phyloP scores from a whole-genome alignment of 2,329 filamentous ascomycete genomes.

The Tolypocladium amazonense region DNA sequence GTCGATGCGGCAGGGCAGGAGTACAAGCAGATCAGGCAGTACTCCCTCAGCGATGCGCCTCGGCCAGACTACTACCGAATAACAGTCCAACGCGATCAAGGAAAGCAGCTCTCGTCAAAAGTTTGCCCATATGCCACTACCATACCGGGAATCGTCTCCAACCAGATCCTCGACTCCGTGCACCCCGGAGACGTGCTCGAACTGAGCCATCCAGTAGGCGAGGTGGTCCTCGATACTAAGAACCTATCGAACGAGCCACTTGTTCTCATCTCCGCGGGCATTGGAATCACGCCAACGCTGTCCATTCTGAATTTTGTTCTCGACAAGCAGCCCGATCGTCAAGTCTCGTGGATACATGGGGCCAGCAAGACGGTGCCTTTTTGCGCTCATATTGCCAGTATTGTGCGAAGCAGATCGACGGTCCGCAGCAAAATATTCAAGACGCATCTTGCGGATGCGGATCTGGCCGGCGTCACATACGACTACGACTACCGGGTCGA shows the following conservation, averaged over 20 bases:
- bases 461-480: slow-evolving; percentile 31
- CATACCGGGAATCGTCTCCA: slow-evolving; percentile 57
- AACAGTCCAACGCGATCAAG: slow-evolving; percentile 57
- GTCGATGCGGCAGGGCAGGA: slow-evolving; percentile 44
- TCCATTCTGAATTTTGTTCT: slow-evolving; percentile 48
- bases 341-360: slow-evolving; percentile 50
- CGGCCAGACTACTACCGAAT: slow-evolving; percentile 55
- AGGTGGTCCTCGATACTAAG: slow-evolving; percentile 44
- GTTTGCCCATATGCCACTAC: slow-evolving; percentile 17
- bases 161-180: slow-evolving; percentile 53
- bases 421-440: slow-evolving; percentile 36
- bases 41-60: slow-evolving; percentile 59
- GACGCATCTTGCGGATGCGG: slow-evolving; percentile 33
- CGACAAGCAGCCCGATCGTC: slow-evolving; percentile 31
- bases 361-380: slow-evolving; percentile 43
- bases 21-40: slow-evolving; percentile 58
- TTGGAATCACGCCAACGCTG: slow-evolving; percentile 48
- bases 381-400: slow-evolving; percentile 35
- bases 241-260: slow-evolving; percentile 31
- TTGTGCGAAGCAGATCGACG: slow-evolving; percentile 26
- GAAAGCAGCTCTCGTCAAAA: slow-evolving; percentile 22
- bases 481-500: slow-evolving; percentile 33
- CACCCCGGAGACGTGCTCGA: slow-evolving; percentile 51
- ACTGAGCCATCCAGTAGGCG: slow-evolving; percentile 55
- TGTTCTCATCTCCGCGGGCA: slow-evolving; percentile 51